These are phyloP conservation scores for Eucalyptus microcorys DNA, from an alignment of 345 rosid species.

Conservation along the genomic window DNA sequence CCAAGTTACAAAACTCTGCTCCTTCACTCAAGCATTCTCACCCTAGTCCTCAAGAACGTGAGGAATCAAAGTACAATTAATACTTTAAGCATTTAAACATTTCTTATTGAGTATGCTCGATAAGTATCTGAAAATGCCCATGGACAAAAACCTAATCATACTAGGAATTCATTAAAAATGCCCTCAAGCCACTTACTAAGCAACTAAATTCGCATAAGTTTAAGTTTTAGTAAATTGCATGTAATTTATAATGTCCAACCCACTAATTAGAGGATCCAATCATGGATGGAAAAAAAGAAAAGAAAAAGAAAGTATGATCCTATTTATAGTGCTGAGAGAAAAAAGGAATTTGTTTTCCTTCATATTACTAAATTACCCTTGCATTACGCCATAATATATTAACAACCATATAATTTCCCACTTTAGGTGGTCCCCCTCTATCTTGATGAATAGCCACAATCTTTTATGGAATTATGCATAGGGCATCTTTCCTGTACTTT, in stretches of 20 bases:
- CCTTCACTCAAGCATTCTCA: too few species aligned
- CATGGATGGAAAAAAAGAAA: not conserved
- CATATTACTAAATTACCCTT: not conserved
- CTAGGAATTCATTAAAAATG: not conserved
- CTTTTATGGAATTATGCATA: not conserved
- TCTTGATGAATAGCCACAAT: not conserved
- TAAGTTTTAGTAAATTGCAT: not conserved
- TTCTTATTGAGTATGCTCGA: not conserved
- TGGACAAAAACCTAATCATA: not conserved
- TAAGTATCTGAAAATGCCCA: not conserved
- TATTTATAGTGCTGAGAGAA: not conserved
- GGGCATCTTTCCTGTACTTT: not conserved
- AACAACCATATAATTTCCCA: not conserved
- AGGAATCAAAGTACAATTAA: not conserved
- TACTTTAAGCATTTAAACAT: not conserved
- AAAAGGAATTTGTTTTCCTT: not conserved
- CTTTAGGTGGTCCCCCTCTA: not conserved
- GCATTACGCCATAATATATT: too few species aligned
- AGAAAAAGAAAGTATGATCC: not conserved
- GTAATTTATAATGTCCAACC: not conserved
- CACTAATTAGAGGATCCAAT: not conserved
- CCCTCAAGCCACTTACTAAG: not conserved
- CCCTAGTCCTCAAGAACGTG: too few species aligned
- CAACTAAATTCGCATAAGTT: not conserved
- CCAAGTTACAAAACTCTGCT: accelerated